phyloP scores from a whole-genome alignment of 805 yeast genomes.

The Wickerhamiella nectarea region DNA sequence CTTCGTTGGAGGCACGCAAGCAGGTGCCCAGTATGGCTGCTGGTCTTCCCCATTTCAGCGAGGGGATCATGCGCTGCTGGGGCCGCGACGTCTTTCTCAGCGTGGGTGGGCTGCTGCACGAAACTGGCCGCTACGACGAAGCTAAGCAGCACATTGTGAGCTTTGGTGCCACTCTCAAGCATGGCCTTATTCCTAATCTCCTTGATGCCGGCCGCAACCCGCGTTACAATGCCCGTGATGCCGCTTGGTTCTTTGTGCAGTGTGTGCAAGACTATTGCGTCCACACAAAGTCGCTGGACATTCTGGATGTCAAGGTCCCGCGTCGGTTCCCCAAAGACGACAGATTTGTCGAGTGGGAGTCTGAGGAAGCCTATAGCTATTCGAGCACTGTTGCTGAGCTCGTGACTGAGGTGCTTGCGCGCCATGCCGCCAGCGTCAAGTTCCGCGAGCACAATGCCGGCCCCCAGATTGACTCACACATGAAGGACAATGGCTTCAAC shows the following conservation, averaged over 20 bases:
- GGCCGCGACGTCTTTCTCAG: conserved; percentile 93
- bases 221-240: conserved; percentile 90
- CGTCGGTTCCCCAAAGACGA: conserved; percentile 88
- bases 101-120: conserved; percentile 63
- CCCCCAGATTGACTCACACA: conserved; percentile 70
- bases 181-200: conserved; percentile 87
- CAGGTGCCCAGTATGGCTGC: conserved; percentile 74
- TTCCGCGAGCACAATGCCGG: conserved; percentile 96
- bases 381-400: conserved; percentile 61
- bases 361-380: conserved; percentile 61
- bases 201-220: conserved; percentile 90
- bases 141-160: conserved; percentile 72
- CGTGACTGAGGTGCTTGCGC: conserved; percentile 63
- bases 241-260: conserved; percentile 88
- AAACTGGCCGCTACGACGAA: conserved; percentile 63
- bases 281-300: conserved; percentile 43
- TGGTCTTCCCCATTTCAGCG: conserved; percentile 88
- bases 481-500: conserved; percentile 86
- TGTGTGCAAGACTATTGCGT: conserved; percentile 71
- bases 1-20: conserved; percentile 57
- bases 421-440: conserved; percentile 80
- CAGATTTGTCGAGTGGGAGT: conserved; percentile 52
- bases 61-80: conserved; percentile 93
- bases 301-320: conserved; percentile 57
- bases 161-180: conserved; percentile 83